Percentiles rank a stretch among this genome's conserved stretches.
These are phyloP conservation scores for Colletotrichum brevisporum DNA, from an alignment of 2,329 filamentous ascomycete species.

Conservation along the genomic window DNA sequence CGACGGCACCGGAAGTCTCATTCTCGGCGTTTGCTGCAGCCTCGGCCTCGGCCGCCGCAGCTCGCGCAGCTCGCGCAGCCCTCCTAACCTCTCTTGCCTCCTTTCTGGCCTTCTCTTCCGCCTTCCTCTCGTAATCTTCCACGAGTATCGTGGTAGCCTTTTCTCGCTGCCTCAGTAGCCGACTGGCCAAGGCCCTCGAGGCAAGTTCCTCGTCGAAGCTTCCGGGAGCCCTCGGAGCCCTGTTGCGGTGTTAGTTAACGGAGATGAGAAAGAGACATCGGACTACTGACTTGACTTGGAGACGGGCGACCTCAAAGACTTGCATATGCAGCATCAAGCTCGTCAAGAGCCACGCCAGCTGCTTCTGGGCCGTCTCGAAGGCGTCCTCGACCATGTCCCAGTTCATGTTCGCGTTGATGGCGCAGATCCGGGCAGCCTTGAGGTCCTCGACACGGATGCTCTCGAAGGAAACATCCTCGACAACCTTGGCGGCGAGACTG, in stretches of 20 bases:
- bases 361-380: background rate
- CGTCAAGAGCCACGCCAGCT: slow-evolving; percentile 17
- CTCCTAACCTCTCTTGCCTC: slow-evolving; percentile 9
- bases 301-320: slow-evolving; percentile 24
- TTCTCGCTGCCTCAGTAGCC: slow-evolving; percentile 7
- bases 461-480: slow-evolving; percentile 13
- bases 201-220: slow-evolving; percentile 36
- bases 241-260: background rate
- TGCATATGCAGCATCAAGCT: slow-evolving; percentile 26
- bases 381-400: background rate
- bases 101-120: slow-evolving; percentile 3
- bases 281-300: slow-evolving; percentile 18
- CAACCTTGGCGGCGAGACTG: slow-evolving; percentile 26
- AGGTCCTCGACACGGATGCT: slow-evolving; percentile 20
- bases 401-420: slow-evolving; percentile 18
- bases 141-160: slow-evolving; percentile 11
- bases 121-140: slow-evolving; percentile 5
- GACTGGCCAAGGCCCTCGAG: slow-evolving; percentile 31
- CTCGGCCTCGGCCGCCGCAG: background rate
- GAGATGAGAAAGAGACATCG: too few relatives aligned
- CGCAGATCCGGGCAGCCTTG: slow-evolving; percentile 24
- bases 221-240: slow-evolving; percentile 15
- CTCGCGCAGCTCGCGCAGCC: background rate
- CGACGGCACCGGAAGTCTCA: slow-evolving; percentile 1
- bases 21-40: slow-evolving; percentile 25